A percentile compares a stretch with the other conserved stretches of the same genome.
Conservation (phyloP, 169 alveolate genomes). For the Perkinsus olseni region DNA sequence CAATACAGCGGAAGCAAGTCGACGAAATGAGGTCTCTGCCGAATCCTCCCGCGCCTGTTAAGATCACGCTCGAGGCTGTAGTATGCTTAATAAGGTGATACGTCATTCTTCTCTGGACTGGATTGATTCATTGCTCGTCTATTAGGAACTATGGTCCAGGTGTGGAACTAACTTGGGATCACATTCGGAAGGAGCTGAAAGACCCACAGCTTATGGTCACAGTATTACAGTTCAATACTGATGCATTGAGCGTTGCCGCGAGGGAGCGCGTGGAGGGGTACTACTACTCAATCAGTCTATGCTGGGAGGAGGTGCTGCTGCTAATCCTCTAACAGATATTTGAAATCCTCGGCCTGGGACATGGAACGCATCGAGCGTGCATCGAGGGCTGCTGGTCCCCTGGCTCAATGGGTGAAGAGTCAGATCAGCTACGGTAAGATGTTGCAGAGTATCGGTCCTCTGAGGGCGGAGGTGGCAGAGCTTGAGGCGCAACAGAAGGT, state of each 20-base stretch:
- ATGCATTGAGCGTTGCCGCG: conserved; percentile 58
- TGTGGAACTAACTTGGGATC: conserved; percentile 85
- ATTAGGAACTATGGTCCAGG: conserved; percentile 50
- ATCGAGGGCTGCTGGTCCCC: conserved; percentile 94
- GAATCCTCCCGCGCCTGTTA: conserved; percentile 89
- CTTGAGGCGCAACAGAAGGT: conserved; percentile 38
- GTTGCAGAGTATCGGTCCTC: conserved; percentile 65
- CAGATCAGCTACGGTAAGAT: conserved; percentile 60
- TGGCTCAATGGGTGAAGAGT: conserved; percentile 66
- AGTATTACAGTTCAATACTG: conserved; percentile 72
- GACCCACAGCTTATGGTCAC: conserved; percentile 77
- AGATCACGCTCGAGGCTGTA: conserved; percentile 89
- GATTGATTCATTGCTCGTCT: no score
- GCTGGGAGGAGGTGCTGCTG: not conserved
- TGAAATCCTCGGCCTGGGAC: conserved; percentile 82
- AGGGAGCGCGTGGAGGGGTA: conserved; percentile 48
- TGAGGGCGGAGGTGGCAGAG: conserved; percentile 62
- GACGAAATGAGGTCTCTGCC: conserved; percentile 80
- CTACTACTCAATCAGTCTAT: conserved; percentile 25
- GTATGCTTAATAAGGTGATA: not conserved
- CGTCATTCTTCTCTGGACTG: not conserved
- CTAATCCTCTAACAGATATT: conserved; percentile 24
- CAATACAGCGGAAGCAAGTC: conserved; percentile 73
- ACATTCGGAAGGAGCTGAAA: conserved; percentile 72
- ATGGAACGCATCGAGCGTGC: conserved; percentile 82